Evolutionary conservation across 2,329 filamentous ascomycete genomes (phyloP).

Genomic region (Leptographium wingfieldii): DNA sequence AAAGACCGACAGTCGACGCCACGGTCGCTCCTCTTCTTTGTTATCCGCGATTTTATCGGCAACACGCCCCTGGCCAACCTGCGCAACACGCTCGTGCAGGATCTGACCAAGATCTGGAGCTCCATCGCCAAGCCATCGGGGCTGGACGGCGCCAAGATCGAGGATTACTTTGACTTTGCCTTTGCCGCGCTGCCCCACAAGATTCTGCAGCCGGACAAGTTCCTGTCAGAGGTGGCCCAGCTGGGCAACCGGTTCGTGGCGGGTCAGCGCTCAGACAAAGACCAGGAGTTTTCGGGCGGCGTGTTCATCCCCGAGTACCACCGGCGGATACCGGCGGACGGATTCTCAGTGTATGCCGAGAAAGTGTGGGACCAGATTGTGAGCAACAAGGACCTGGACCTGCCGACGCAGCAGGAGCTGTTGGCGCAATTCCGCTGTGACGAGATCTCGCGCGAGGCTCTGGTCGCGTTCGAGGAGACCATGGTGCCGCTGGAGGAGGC

Average conservation of each 20-base stretch:
- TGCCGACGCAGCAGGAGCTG: slow-evolving; percentile 93
- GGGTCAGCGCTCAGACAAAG: slow-evolving; percentile 60
- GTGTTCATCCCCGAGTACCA: slow-evolving; percentile 93
- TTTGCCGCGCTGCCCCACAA: slow-evolving; percentile 95
- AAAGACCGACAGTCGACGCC: slow-evolving; percentile 90
- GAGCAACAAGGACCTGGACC: slow-evolving; percentile 93
- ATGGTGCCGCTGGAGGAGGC: slow-evolving; percentile 76
- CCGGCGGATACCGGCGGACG: slow-evolving; percentile 87
- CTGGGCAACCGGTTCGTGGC: slow-evolving; percentile 72
- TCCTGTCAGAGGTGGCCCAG: slow-evolving; percentile 65
- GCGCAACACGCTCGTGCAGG: slow-evolving; percentile 78
- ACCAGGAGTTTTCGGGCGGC: slow-evolving; percentile 64
- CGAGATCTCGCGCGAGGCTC: slow-evolving; percentile 84
- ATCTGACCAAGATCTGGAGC: slow-evolving; percentile 84
- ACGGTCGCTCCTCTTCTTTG: slow-evolving; percentile 90
- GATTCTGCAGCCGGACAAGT: slow-evolving; percentile 87
- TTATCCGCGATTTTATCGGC: slow-evolving; percentile 93
- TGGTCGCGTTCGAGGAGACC: slow-evolving; percentile 69
- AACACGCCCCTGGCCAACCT: slow-evolving; percentile 83
- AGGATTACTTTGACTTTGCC: slow-evolving; percentile 97
- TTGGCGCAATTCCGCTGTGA: slow-evolving; percentile 96
- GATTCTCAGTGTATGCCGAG: slow-evolving; percentile 87
- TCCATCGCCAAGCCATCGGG: slow-evolving; percentile 84
- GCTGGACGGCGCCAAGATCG: slow-evolving; percentile 76
- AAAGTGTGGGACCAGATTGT: slow-evolving; percentile 98